phyloP scores from a whole-genome alignment of 140 eudicot species.

The Cichorium intybus region DNA sequence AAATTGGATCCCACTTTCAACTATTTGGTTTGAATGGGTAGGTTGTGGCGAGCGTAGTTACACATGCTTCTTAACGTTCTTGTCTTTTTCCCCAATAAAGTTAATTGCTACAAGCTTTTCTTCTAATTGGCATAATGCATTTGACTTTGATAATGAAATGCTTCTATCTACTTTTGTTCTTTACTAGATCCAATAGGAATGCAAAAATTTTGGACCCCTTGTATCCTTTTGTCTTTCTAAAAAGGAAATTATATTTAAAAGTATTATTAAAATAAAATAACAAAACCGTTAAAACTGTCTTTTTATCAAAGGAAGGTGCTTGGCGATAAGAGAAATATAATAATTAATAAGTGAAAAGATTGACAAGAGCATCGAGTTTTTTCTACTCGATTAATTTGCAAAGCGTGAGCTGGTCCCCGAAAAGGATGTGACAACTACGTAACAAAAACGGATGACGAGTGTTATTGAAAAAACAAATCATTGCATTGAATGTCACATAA shows the following conservation, averaged over 20 bases:
- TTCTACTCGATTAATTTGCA: background rate
- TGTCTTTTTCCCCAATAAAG: conserved; percentile 23
- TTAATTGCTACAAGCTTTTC: conserved; percentile 26
- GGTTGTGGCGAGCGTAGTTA: conserved; percentile 13
- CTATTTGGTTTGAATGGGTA: conserved; percentile 16
- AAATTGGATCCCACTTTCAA: conserved; percentile 11
- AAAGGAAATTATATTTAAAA: background rate
- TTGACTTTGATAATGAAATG: conserved; percentile 34
- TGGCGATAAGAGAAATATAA: background rate
- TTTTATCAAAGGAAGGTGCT: background rate
- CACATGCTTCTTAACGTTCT: conserved; percentile 6
- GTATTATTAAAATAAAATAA: background rate
- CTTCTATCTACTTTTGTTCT: conserved; percentile 26
- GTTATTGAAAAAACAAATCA: background rate
- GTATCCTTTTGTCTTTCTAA: background rate
- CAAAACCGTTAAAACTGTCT: background rate
- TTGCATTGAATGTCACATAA: background rate
- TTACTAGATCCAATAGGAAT: conserved; percentile 27
- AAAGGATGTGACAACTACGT: background rate
- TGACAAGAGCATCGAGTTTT: background rate
- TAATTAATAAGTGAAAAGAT: background rate
- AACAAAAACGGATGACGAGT: background rate
- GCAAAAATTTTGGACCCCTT: conserved; percentile 13
- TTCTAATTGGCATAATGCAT: conserved; percentile 16
- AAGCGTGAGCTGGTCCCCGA: background rate